These are phyloP conservation scores for Aspergillus sclerotialis DNA, from an alignment of 2,329 filamentous ascomycete species.

Conservation along the genomic window DNA sequence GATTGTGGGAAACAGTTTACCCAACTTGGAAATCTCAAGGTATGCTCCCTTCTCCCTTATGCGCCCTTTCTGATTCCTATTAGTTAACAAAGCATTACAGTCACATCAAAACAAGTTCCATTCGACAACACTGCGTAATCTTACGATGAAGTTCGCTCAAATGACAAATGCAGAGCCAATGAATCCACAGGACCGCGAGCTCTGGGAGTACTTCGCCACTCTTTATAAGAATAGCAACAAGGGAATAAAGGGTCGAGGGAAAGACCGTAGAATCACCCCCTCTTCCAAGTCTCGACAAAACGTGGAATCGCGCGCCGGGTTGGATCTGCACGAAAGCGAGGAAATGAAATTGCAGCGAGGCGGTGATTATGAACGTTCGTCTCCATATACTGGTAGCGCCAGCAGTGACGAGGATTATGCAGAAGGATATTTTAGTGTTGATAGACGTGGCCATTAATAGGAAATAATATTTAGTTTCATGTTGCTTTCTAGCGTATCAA, in stretches of 20 bases:
- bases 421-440: too few species aligned
- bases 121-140: conserved; percentile 59
- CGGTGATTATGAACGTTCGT: too few species aligned
- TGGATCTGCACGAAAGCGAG: too few species aligned
- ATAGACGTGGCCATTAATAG: too few species aligned
- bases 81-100: conserved; percentile 34
- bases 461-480: too few species aligned
- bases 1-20: conserved; percentile 83
- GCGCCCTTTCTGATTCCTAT: not conserved
- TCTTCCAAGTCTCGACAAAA: too few species aligned
- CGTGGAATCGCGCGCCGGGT: too few species aligned
- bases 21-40: conserved; percentile 87
- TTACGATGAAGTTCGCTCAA: conserved; percentile 65
- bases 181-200: conserved; percentile 61
- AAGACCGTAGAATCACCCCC: conserved; percentile 53
- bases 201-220: conserved; percentile 76
- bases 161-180: conserved; percentile 57
- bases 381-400: too few species aligned
- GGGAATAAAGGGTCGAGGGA: conserved; percentile 92
- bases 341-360: too few species aligned
- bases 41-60: conserved; percentile 24
- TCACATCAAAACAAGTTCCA: conserved; percentile 95
- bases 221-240: conserved; percentile 99
- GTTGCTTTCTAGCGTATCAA: too few species aligned
- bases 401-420: too few species aligned